Base-by-base conservation (phyloP, 306 rosid species). In the Quercus cerris region DNA sequence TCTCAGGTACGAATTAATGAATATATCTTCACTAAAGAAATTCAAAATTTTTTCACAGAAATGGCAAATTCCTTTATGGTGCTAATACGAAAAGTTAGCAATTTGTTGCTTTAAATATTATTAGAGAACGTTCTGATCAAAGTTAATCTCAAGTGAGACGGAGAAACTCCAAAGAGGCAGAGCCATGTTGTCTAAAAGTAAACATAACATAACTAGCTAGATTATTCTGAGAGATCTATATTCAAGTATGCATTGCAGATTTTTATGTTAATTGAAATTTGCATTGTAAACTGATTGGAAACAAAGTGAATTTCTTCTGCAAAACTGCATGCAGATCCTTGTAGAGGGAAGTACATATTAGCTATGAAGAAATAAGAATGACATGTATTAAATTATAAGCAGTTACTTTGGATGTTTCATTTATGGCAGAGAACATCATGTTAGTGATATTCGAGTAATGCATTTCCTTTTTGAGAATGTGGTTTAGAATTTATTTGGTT, bases 1-100 rank as follows among this genome's bases (percentile, higher is more conserved):
- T 82, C 56, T 82, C 94, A 88, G 96, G 97, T 95, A 82, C 74
- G 70, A 70, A 80, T 83, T 74, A 71, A 51, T 68, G 15, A 71
- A 51, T 68, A 14, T 59, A 55, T 75, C 71, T 51, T 78, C 55
- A 44, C 22, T 8, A 30, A 73, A 46, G 75, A 54, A 75, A 67
- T 56, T 62, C 5, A 6, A 11, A 22, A 0, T 1, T n/a, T 61
- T n/a, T 54, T 74, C 54, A 3, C 15, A 52, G 18, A 76, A 68
- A 62, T 10, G 3, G 72, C 11, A 33, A 15, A 3, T 57, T 56
- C 64, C 52, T 33, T 63, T 31, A 38, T 18, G 17, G 7, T 12
- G 49, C 25, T 2, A 19, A 9, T 25, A 64, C 9, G n/a, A 19
- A 59, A 66, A 66, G 52, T 18, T 25, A 62, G 38, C 51, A 66